phyloP scores from a whole-genome alignment of 371 early-diverging fungal genomes.

The Rhizopus arrhizus region DNA sequence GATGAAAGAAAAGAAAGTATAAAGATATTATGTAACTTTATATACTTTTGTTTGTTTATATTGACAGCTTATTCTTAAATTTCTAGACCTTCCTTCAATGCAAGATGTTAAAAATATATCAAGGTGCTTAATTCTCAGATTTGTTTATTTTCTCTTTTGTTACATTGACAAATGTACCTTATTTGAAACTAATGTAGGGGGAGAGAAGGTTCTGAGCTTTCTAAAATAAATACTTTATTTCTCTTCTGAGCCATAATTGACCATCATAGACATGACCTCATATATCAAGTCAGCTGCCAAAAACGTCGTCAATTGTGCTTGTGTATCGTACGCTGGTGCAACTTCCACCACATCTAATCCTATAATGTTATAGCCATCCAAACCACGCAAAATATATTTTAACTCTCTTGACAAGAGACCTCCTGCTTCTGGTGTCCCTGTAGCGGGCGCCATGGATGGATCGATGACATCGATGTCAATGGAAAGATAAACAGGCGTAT shows the following conservation, averaged over 20 bases:
- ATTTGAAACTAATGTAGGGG: too few species aligned
- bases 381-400: constrained; percentile 47
- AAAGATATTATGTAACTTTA: not conserved
- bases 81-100: too few species aligned
- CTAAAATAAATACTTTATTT: not conserved
- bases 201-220: too few species aligned
- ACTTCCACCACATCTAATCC: constrained; percentile 57
- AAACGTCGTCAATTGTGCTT: constrained; percentile 53
- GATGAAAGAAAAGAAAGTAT: not conserved
- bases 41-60: too few species aligned
- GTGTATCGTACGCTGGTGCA: constrained; percentile 54
- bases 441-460: constrained; percentile 56
- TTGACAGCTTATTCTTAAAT: too few species aligned
- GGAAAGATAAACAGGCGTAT: constrained; percentile 47
- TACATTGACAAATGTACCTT: too few species aligned
- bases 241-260: constrained; percentile 31
- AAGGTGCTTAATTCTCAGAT: too few species aligned
- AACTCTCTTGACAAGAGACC: constrained; percentile 55
- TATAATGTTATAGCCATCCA: constrained; percentile 46
- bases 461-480: constrained; percentile 60
- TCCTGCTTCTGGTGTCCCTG: constrained; percentile 59
- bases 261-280: constrained; percentile 51
- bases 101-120: too few species aligned
- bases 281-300: constrained; percentile 51
- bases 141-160: too few species aligned